These are phyloP conservation scores for Neurospora intermedia DNA, from an alignment of 495 filamentous ascomycete genomes.

Conservation along the genomic window DNA sequence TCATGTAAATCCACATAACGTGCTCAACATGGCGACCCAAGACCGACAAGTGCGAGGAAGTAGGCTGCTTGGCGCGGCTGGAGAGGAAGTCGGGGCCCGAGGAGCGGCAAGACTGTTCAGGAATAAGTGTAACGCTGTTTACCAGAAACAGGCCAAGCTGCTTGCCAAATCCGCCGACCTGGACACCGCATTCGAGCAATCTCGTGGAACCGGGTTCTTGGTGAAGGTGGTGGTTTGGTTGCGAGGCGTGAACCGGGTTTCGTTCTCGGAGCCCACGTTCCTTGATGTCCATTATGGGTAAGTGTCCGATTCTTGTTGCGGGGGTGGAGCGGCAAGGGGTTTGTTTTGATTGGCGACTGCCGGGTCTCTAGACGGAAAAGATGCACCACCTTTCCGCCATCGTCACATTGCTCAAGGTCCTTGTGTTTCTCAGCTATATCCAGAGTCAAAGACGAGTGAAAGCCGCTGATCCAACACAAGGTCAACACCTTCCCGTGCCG, in stretches of 20 bases:
- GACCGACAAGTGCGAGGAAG: neutral
- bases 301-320: slow-evolving; percentile 16
- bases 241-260: slow-evolving; percentile 14
- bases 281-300: slow-evolving; percentile 20
- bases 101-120: slow-evolving; percentile 1
- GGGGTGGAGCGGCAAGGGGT: slow-evolving; percentile 15
- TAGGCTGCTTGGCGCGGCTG: neutral
- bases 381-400: slow-evolving; percentile 16
- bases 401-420: slow-evolving; percentile 11
- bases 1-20: neutral
- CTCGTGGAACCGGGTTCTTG: slow-evolving; percentile 16
- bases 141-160: slow-evolving; percentile 7
- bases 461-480: slow-evolving; percentile 34
- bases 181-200: slow-evolving; percentile 6
- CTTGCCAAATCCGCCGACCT: slow-evolving; percentile 17
- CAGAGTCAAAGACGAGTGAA: slow-evolving; percentile 25
- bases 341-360: slow-evolving; percentile 1
- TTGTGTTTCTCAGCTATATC: neutral
- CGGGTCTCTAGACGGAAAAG: slow-evolving; percentile 15
- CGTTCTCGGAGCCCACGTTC: slow-evolving; percentile 24
- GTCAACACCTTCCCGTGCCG: slow-evolving; percentile 31
- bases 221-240: neutral
- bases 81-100: neutral
- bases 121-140: slow-evolving; percentile 8
- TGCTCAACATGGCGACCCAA: neutral